Evolutionary conservation across 2,329 filamentous ascomycete species (phyloP), one percentile per base, ranked within the genome.

Genomic region (Simplicillium sp.): DNA sequence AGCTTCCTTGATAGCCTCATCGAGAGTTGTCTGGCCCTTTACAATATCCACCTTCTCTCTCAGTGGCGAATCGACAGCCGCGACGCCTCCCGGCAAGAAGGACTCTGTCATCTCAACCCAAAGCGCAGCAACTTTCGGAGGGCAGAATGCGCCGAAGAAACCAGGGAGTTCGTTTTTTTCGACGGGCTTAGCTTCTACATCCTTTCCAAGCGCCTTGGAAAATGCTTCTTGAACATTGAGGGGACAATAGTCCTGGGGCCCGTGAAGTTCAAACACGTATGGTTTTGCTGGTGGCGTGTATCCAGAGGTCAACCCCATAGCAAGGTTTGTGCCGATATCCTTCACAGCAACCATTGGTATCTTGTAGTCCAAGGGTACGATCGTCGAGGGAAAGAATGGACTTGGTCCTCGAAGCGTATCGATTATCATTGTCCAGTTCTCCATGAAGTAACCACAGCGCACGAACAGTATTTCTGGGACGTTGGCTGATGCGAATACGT

Each of bases 381-480:
- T 48, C 2, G 57, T 55, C 1, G 60, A 60, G 37, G 44, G 56
- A 41, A 65, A 56, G 46, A 56, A 61, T 1, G 57, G 54, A 1
- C 49, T 34, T 1, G 50, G 38, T 1, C 29, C 45, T 14, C 50
- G 46, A 29, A 64, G 44, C 0, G 54, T 59, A 14, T 56, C 49
- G 2, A 56, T 18, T 2, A 43, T 40, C 39, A 45, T 43, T 3
- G 50, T 51, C 61, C 61, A 64, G 37, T 64, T 64, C 44, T 65
- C 59, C 58, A 63, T 64, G 28, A 65, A 64, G 46, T 60, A 65
- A 0, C 45, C 44, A 35, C 52, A 57, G 6, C 62, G 52, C 2
- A 61, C 50, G 34, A 63, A 55, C 11, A 57, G 42, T 2, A 62
- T 44, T 3, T 56, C 47, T 0, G 50, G 43, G 2, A 54, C 46